Evolutionary conservation across 1,139 yeast species (phyloP).

Genomic region (Candida smagusa): DNA sequence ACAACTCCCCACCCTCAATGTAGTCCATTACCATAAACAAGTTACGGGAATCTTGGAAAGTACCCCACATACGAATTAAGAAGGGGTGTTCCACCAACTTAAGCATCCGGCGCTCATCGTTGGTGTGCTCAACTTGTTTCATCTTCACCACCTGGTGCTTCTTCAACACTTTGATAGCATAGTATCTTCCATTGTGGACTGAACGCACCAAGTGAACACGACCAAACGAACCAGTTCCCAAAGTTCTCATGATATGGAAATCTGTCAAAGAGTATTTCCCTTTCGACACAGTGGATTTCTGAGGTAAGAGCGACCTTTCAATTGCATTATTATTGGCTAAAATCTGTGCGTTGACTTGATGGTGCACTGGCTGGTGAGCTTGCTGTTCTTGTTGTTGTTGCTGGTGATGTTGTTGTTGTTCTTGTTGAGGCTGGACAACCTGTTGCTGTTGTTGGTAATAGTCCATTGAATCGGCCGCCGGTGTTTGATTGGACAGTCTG

Average conservation of each 20-base stretch:
- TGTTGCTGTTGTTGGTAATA: slow-evolving; percentile 7
- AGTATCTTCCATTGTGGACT: slow-evolving; percentile 57
- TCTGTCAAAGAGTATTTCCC: slow-evolving; percentile 57
- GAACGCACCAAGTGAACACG: slow-evolving; percentile 57
- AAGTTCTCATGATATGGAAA: slow-evolving; percentile 51
- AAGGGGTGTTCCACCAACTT: slow-evolving; percentile 58
- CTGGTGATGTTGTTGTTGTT: slow-evolving; percentile 8
- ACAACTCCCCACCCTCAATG: slow-evolving; percentile 62
- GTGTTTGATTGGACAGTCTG: slow-evolving; percentile 13
- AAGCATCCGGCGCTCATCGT: slow-evolving; percentile 57
- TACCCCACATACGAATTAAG: slow-evolving; percentile 63
- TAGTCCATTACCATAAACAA: slow-evolving; percentile 63
- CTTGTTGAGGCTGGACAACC: slow-evolving; percentile 7
- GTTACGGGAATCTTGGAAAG: slow-evolving; percentile 55
- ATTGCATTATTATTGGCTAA: slow-evolving; percentile 17
- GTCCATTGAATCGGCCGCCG: slow-evolving; percentile 10
- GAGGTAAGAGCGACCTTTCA: slow-evolving; percentile 22
- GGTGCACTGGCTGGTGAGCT: slow-evolving; percentile 6
- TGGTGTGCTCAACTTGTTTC: slow-evolving; percentile 64
- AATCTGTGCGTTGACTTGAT: slow-evolving; percentile 9
- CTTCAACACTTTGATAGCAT: slow-evolving; percentile 58
- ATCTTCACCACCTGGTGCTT: slow-evolving; percentile 58
- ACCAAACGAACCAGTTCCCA: slow-evolving; percentile 65
- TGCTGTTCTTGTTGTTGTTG: slow-evolving; percentile 6
- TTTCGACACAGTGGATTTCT: slow-evolving; percentile 34